Evolutionary conservation across 1,139 yeast genomes (phyloP), one percentile per base, ranked within the genome.

Genomic region (Yamadazyma triangularis): DNA sequence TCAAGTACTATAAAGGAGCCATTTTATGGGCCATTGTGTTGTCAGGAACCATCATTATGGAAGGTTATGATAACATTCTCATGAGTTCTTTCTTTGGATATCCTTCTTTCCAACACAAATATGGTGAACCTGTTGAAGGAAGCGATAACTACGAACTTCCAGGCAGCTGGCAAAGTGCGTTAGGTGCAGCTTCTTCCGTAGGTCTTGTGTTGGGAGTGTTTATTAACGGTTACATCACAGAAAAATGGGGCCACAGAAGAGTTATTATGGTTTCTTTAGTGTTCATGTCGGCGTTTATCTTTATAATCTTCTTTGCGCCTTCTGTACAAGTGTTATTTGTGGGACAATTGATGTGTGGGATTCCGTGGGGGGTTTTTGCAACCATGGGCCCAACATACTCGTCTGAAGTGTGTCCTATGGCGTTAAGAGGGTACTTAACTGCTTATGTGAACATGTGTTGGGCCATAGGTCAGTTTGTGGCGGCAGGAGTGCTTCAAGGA

Each of bases 401-500:
- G 11, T 48, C 55, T 3, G 58, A 53, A 40, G 47, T 53, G 8
- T 38, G 45, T 31, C 57, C 56, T 4, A 27, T 44, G 29, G 42
- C 44, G 4, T 39, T 53, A 24, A 38, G 58, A 34, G 56, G 56
- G 15, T 48, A 50, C 27, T 41, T 52, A 12, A 44, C 58, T 23
- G 51, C 60, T 20, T 52, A 48, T 31, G 54, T 53, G 21, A 56
- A 54, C 37, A 42, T 54, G 44, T 53, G 57, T 37, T 56, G 59
- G 59, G 60, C 56, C 27, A 50, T 48, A 28, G 60, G 60, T 25
- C 60, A 56, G 34, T 53, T 56, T 35, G 39, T 56, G 24, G 51
- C 58, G 25, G 55, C 56, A 23, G 57, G 56, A 15, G 56, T 51
- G 4, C 42, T 53, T 24, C 39, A 50, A 39, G 56, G 45, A 5